Evolutionary conservation across 1,284 basidiomycete genomes (phyloP).

Genomic region (Puccinia horiana): DNA sequence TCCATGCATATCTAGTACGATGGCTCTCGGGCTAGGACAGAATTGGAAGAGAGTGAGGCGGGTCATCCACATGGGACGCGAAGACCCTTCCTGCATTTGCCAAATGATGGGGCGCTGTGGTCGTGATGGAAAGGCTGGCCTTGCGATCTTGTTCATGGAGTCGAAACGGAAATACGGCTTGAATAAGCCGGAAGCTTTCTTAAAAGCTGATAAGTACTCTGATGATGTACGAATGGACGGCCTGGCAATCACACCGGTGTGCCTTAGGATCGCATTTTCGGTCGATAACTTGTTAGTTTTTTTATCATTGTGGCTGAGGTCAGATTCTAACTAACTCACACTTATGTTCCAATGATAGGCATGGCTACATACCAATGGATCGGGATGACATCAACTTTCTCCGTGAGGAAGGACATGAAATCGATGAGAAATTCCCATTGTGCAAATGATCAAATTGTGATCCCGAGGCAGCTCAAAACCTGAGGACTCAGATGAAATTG

Average conservation of each 20-base stretch:
- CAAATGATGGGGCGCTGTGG: not conserved
- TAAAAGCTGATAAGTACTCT: not conserved
- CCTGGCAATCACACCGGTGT: not conserved
- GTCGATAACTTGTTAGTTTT: not conserved
- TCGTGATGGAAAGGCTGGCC: not conserved
- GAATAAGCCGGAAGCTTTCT: no score
- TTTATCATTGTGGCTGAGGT: no score
- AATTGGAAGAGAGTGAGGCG: not conserved
- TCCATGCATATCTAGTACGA: not conserved
- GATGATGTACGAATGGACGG: not conserved
- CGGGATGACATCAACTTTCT: not conserved
- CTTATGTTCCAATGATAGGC: no score
- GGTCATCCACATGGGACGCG: no score
- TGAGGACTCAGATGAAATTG: not conserved
- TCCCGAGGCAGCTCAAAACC: not conserved
- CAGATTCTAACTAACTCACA: no score
- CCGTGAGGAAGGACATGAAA: not conserved
- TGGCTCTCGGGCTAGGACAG: not conserved
- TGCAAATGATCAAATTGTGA: constrained; percentile 1
- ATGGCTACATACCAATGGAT: constrained; percentile 9
- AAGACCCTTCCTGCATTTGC: not conserved
- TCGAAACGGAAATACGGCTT: no score
- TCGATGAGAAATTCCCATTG: not conserved
- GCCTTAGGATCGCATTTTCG: no score
- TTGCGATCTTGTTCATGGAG: not conserved